Evolutionary conservation across 345 rosid genomes (phyloP).

Genomic region (Excoecaria agallocha): DNA sequence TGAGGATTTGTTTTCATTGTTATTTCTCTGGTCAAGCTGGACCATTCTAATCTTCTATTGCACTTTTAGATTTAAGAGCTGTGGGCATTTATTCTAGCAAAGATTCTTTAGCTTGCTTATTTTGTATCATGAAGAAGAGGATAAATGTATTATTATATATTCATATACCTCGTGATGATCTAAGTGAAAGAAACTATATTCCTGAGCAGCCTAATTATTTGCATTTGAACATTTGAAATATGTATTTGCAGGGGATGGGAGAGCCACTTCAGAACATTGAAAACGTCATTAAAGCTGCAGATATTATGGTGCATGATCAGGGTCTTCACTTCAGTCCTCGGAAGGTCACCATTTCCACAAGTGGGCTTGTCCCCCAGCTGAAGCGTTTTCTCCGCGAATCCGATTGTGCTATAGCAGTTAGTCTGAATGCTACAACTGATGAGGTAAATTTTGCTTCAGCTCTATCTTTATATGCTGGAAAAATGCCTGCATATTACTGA

Average conservation of each 20-base stretch:
- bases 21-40: background rate
- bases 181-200: conserved; percentile 2
- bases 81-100: too few relatives aligned
- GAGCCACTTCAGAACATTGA: conserved; percentile 89
- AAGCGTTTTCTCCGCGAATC: conserved; percentile 77
- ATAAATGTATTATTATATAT: background rate
- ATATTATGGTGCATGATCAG: conserved; percentile 78
- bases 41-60: background rate
- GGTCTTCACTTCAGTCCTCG: conserved; percentile 96
- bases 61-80: background rate
- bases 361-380: conserved; percentile 93
- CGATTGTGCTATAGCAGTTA: conserved; percentile 82
- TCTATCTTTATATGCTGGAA: background rate
- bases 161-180: background rate
- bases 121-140: too few relatives aligned
- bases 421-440: conserved; percentile 94
- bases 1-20: background rate
- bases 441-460: conserved; percentile 50
- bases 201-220: background rate
- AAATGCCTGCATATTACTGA: conserved; percentile 7
- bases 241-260: conserved; percentile 77
- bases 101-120: too few relatives aligned
- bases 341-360: conserved; percentile 89
- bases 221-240: conserved; percentile 14
- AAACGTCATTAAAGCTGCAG: conserved; percentile 76